These are phyloP conservation scores for Chrysosporium queenslandicum DNA, from an alignment of 2,329 filamentous ascomycete genomes.

Conservation along the genomic window DNA sequence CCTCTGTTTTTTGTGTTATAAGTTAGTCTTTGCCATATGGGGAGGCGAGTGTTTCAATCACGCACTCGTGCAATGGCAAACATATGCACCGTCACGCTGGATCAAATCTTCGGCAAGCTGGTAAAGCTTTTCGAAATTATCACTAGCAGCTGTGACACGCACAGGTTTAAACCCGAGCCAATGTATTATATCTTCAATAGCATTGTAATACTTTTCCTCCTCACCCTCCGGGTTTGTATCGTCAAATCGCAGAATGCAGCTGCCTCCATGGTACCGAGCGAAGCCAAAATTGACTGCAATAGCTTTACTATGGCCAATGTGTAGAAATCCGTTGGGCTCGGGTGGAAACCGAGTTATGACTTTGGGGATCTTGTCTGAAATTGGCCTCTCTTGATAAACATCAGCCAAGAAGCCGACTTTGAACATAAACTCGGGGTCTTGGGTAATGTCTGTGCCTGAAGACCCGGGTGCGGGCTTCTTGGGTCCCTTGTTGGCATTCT, in stretches of 20 bases:
- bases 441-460: slow-evolving; percentile 18
- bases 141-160: slow-evolving; percentile 74
- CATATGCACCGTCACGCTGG: slow-evolving; percentile 57
- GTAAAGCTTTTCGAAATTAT: slow-evolving; percentile 82
- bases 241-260: slow-evolving; percentile 71
- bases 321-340: slow-evolving; percentile 86
- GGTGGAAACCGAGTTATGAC: slow-evolving; percentile 65
- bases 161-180: slow-evolving; percentile 75
- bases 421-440: slow-evolving; percentile 58
- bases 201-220: slow-evolving; percentile 76
- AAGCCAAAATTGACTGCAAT: slow-evolving; percentile 97
- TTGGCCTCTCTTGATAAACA: slow-evolving; percentile 58
- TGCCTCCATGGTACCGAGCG: slow-evolving; percentile 69
- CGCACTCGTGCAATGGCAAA: slow-evolving; percentile 69
- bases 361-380: slow-evolving; percentile 22
- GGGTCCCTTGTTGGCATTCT: slow-evolving; percentile 9
- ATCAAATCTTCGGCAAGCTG: slow-evolving; percentile 81
- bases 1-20: slow-evolving; percentile 47
- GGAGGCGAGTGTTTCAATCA: not conserved
- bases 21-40: not conserved
- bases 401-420: slow-evolving; percentile 65
- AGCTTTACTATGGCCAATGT: slow-evolving; percentile 90
- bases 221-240: slow-evolving; percentile 94
- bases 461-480: slow-evolving; percentile 1
- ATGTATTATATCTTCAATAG: slow-evolving; percentile 76